Evolutionary conservation across 2,329 filamentous ascomycete species (phyloP).

Genomic region (Polychaeton citri): DNA sequence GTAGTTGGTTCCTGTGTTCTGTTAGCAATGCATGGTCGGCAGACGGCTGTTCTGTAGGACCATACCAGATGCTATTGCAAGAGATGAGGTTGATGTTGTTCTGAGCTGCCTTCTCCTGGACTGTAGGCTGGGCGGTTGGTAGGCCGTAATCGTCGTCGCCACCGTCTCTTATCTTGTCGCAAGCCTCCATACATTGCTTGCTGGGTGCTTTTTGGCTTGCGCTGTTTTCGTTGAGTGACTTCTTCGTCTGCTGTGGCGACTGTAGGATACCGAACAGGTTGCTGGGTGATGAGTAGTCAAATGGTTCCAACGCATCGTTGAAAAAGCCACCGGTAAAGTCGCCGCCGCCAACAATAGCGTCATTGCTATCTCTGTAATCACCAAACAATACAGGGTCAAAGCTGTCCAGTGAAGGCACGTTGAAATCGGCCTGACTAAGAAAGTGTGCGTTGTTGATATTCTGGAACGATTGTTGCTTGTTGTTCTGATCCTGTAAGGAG

Average conservation of each 20-base stretch:
- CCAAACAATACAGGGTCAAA: slow-evolving; percentile 89
- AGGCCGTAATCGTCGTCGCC: slow-evolving; percentile 48
- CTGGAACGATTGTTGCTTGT: slow-evolving; percentile 3
- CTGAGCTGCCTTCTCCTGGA: slow-evolving; percentile 3
- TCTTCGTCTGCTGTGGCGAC: slow-evolving; percentile 19
- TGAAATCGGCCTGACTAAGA: slow-evolving; percentile 13
- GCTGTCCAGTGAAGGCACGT: slow-evolving; percentile 40
- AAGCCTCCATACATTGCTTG: slow-evolving; percentile 56
- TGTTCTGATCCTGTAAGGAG: slow-evolving; percentile 24
- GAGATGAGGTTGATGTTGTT: slow-evolving; percentile 49
- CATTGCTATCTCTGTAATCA: slow-evolving; percentile 82
- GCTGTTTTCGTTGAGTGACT: slow-evolving; percentile 4
- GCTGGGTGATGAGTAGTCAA: slow-evolving; percentile 68
- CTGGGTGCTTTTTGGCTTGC: slow-evolving; percentile 12
- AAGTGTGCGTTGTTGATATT: slow-evolving; percentile 1
- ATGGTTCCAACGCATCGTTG: slow-evolving; percentile 39
- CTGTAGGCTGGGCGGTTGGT: slow-evolving; percentile 5
- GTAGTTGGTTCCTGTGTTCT: slow-evolving; percentile 65
- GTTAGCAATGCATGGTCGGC: slow-evolving; percentile 25
- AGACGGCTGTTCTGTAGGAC: background rate
- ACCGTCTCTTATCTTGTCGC: slow-evolving; percentile 60
- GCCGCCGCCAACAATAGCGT: slow-evolving; percentile 56
- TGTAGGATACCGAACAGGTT: slow-evolving; percentile 45
- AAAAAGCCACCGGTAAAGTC: slow-evolving; percentile 70
- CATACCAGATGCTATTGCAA: slow-evolving; percentile 89